Base-by-base conservation (phyloP, 2,329 filamentous ascomycete species). In the Coniochaeta prunicola region DNA sequence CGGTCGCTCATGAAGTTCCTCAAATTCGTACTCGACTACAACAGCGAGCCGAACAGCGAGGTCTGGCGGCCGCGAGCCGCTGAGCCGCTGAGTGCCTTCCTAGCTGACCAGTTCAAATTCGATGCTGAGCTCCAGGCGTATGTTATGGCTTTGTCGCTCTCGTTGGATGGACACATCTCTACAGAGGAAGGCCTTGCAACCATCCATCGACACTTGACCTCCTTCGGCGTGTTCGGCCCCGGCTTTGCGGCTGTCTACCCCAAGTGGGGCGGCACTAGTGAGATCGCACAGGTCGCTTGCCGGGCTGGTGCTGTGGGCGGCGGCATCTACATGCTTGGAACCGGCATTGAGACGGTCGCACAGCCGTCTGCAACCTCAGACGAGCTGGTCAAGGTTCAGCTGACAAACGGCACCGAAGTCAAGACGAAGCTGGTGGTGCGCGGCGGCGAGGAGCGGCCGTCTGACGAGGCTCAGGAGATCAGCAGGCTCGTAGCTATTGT, bases 1-100 rank as follows among this genome's bases (percentile, higher is more conserved):
- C 86, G 93, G 58, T 83, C 84, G 10, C 74, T 97, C 67, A 96
- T 97, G 88, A 96, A 96, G 72, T 96, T 97, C 67, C 80, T 97
- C 67, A 92, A 93, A 71, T 93, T 94, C 69, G 88, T 96, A 57
- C 78, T 86, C 60, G 84, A 91, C 65, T 88, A 87, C 66, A 83
- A 89, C 64, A 60, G 74, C n/a, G 76, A 79, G 58, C 70, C 70
- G 57, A 83, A 84, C 67, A 71, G 66, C 56, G 81, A 81, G 57
- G 65, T 78, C 3, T 91, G 88, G 88, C 73, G 84, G 60, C 67
- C 76, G 1, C 77, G 83, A 57, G 82, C 85, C 30, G 71, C 78
- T 13, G 73, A 74, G 57, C 76, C 80, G 0, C 81, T 93, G 54
- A 71, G 78, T 2, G 71, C 75, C 4, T 91, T 90, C 65, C 77